Percentiles rank a stretch among this genome's conserved stretches.
These are phyloP conservation scores for Cyclotella distinguenda DNA, from an alignment of 108 stramenopile genomes.

Conservation along the genomic window DNA sequence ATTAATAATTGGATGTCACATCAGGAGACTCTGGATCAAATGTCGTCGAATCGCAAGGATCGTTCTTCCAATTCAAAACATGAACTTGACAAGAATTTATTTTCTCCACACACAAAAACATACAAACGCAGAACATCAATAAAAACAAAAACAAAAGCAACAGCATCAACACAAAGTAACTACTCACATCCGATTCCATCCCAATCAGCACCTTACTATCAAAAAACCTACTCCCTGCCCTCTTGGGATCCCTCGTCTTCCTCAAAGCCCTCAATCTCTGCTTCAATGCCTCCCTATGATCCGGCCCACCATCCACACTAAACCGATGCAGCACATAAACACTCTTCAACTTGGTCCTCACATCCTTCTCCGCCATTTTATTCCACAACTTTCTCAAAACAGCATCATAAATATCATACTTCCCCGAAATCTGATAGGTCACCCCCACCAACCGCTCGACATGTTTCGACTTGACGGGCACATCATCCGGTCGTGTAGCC, in stretches of 20 bases:
- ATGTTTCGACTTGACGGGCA: slow-evolving; percentile 88
- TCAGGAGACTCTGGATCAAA: no score
- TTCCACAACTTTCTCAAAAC: slow-evolving; percentile 88
- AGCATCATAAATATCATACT: slow-evolving; percentile 89
- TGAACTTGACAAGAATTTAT: no score
- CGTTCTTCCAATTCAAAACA: not conserved
- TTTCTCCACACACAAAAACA: no score
- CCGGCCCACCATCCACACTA: slow-evolving; percentile 80
- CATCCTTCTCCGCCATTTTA: slow-evolving; percentile 90
- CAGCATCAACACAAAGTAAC: not conserved
- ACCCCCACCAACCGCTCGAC: slow-evolving; percentile 87
- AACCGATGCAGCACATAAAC: slow-evolving; percentile 90
- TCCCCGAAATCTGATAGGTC: slow-evolving; percentile 87
- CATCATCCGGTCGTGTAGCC: slow-evolving; percentile 83
- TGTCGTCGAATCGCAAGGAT: not conserved
- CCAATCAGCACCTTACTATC: slow-evolving; percentile 80
- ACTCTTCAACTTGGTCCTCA: slow-evolving; percentile 81
- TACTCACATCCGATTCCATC: slow-evolving; percentile 61
- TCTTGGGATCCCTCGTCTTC: slow-evolving; percentile 85
- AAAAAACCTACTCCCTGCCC: slow-evolving; percentile 79
- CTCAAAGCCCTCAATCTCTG: slow-evolving; percentile 83
- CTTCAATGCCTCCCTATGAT: slow-evolving; percentile 84
- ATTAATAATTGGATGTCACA: no score
- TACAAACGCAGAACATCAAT: no score
- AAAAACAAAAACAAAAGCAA: not conserved